Conservation (phyloP, 2,329 filamentous ascomycete genomes). For the Ascomycota sp. region DNA sequence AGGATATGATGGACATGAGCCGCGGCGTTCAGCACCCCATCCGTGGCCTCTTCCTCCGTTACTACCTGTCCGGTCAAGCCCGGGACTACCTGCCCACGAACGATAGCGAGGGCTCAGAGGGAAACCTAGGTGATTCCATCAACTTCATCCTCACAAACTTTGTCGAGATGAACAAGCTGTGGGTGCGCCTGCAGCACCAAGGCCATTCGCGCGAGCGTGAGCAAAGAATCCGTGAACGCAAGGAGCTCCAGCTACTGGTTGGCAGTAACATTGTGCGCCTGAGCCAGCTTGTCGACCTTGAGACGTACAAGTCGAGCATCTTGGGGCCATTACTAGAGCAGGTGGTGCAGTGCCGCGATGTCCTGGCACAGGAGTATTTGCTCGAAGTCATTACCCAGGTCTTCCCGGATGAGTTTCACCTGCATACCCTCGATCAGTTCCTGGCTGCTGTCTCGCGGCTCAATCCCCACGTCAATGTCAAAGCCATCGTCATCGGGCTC, state of each 20-base stretch:
- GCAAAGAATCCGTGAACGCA: slow-evolving; percentile 78
- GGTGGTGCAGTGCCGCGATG: slow-evolving; percentile 93
- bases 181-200: slow-evolving; percentile 93
- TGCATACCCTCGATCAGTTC: slow-evolving; percentile 90
- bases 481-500: slow-evolving; percentile 89
- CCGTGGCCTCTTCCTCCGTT: slow-evolving; percentile 81
- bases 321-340: slow-evolving; percentile 80
- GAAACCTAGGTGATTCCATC: slow-evolving; percentile 91
- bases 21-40: slow-evolving; percentile 93
- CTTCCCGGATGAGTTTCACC: slow-evolving; percentile 94
- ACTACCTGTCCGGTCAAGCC: slow-evolving; percentile 90
- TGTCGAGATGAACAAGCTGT: slow-evolving; percentile 99
- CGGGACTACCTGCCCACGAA: slow-evolving; percentile 71
- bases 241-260: slow-evolving; percentile 85
- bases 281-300: slow-evolving; percentile 87
- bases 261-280: slow-evolving; percentile 90
- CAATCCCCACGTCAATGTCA: slow-evolving; percentile 93
- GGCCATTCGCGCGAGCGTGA: slow-evolving; percentile 90
- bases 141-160: slow-evolving; percentile 97
- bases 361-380: slow-evolving; percentile 90
- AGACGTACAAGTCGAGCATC: slow-evolving; percentile 82
- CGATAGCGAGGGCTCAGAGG: slow-evolving; percentile 75
- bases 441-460: slow-evolving; percentile 80
- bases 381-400: slow-evolving; percentile 97
- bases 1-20: slow-evolving; percentile 99